Evolutionary conservation across 1,284 basidiomycete species (phyloP), one percentile per base, ranked within the genome.

Genomic region (Pseudozyma pruni): DNA sequence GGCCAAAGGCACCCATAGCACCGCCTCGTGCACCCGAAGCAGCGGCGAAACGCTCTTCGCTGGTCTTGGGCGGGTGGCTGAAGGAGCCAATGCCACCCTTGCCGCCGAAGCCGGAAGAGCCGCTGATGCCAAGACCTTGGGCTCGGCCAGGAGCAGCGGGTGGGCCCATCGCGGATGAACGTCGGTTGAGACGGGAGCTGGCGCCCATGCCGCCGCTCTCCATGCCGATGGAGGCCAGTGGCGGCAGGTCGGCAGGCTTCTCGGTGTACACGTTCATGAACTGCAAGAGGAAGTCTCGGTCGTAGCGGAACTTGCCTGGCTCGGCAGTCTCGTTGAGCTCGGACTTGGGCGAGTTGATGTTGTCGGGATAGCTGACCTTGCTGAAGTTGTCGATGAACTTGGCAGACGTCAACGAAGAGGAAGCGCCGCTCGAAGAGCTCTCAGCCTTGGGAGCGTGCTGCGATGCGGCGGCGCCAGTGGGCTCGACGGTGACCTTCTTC

Each of bases 221-320:
- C 84, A 85, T 88, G 51, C 95, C 95, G 76, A 98, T 91, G 27
- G 90, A 90, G 75, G 95, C 93, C 44, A 98, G 87, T 64, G 92
- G 88, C 32, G 94, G 93, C 23, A 98, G 88, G 54, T 88, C 87
- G 56, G 91, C 91, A 1, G 96, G 95, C 84, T 94, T 95, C 84
- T 97, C 94, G 83, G 90, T 92, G 86, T 94, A 98, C 55, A 96
- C 86, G 35, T 86, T 85, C 93, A 97, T 96, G 86, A 98, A 99
- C 82, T 99, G 96, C 69, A 99, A 85, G 29, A 98, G 87, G 88
- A 98, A 98, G 40, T 95, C 93, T 45, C 95, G 93, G 84, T 98
- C 94, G 83, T 98, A 98, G 76, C 94, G 90, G 87, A 93, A 97
- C 84, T 94, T 95, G 77, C 94, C 93, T 78, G 90, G 90, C 60